Conservation (phyloP, 108 stramenopile genomes). For the Stephanodiscus minutulus region DNA sequence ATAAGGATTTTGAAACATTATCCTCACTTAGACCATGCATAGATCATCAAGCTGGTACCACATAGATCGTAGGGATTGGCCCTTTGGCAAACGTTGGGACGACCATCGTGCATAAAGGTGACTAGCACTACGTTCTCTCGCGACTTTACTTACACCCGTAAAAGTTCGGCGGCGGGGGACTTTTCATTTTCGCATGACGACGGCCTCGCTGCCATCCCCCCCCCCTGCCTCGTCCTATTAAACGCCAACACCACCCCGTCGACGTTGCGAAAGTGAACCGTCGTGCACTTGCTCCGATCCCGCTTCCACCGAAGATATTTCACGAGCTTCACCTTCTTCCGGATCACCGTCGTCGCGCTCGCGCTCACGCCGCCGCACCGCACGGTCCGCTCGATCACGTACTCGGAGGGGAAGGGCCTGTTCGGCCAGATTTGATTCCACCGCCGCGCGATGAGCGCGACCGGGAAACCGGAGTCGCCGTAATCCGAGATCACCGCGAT, state of each 20-base stretch:
- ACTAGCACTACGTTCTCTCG: too few relatives aligned
- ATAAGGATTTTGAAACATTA: too few relatives aligned
- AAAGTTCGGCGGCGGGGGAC: too few relatives aligned
- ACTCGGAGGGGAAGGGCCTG: slow-evolving; percentile 65
- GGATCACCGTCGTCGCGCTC: slow-evolving; percentile 10
- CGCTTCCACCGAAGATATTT: slow-evolving; percentile 51
- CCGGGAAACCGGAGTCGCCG: slow-evolving; percentile 73
- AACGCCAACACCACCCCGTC: slow-evolving; percentile 42
- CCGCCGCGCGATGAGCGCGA: slow-evolving; percentile 62
- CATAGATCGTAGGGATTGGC: too few relatives aligned
- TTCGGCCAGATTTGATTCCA: slow-evolving; percentile 92
- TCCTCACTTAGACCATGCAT: too few relatives aligned
- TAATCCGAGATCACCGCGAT: slow-evolving; percentile 81
- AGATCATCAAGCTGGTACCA: too few relatives aligned
- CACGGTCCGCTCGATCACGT: slow-evolving; percentile 35
- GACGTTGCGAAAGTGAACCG: slow-evolving; percentile 28
- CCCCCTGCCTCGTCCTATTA: slow-evolving; percentile 8
- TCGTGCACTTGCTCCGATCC: slow-evolving; percentile 25
- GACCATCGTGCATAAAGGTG: too few relatives aligned
- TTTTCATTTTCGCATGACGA: too few relatives aligned
- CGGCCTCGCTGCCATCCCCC: neutral
- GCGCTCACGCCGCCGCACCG: slow-evolving; percentile 9
- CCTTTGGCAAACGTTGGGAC: too few relatives aligned
- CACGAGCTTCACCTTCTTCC: slow-evolving; percentile 40
- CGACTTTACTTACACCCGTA: too few relatives aligned